phyloP scores from a whole-genome alignment of 306 rosid genomes.

The Nissolia schottii region DNA sequence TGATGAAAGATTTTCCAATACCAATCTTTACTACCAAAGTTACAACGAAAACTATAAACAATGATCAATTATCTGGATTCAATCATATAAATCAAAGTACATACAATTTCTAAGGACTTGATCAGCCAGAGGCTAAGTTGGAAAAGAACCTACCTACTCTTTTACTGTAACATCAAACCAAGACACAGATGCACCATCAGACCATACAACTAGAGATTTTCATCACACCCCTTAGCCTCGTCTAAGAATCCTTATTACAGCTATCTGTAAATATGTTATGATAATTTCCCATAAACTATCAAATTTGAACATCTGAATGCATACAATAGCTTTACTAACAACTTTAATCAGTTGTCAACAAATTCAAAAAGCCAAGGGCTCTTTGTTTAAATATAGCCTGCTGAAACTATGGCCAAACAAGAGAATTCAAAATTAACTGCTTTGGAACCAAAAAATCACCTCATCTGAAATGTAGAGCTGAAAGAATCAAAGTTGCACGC shows the following conservation, averaged over 20 bases:
- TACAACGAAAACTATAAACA: not conserved
- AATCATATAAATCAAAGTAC: not conserved
- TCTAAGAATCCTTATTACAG: not conserved
- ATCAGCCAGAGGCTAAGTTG: not conserved
- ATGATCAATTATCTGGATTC: not conserved
- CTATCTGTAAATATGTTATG: not conserved
- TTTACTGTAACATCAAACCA: conserved; percentile 4
- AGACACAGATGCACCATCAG: conserved; percentile 1
- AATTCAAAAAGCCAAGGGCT: not conserved
- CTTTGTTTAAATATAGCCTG: not conserved
- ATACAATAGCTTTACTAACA: not conserved
- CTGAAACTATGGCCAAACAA: conserved; percentile 15
- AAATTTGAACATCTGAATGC: conserved; percentile 7
- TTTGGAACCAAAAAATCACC: conserved; percentile 39
- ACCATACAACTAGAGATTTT: not conserved
- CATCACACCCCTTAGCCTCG: not conserved
- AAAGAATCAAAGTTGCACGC: conserved; percentile 44
- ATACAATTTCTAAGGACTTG: conserved; percentile 6
- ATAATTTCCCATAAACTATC: not conserved
- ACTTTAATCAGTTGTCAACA: not conserved
- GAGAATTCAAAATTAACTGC: not conserved
- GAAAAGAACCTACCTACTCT: not conserved
- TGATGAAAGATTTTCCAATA: not conserved
- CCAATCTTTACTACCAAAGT: not conserved
- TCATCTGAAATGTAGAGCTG: conserved; percentile 38